Base-by-base conservation (phyloP, 2,329 filamentous ascomycete species). In the Colletotrichum cordylinicola region DNA sequence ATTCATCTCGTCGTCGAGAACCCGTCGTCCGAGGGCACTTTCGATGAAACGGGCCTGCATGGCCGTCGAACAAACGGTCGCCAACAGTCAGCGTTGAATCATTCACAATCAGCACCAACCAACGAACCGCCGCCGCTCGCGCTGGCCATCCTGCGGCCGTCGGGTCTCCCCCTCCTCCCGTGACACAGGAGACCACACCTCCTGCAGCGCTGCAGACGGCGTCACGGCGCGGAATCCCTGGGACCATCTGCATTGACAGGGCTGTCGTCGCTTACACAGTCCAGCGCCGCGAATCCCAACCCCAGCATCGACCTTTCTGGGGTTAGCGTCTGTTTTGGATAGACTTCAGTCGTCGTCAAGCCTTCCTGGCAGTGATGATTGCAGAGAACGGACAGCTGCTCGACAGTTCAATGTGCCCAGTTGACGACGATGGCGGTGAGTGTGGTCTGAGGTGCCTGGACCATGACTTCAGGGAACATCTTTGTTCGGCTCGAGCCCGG, bases 21-120 rank as follows among this genome's bases (percentile, higher is more conserved):
- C 31, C 8, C 16, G n/a, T 64, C 33, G 70, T 73, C 70, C 48
- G 70, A 73, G 64, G 64, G 64, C 70, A 75, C 58, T 75, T 43
- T 68, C 58, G 56, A 73, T 75, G 73, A 75, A 73, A 75, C 70
- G 33, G 15, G 21, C 55, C 70, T 43, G 69, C 69, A 67, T 75
- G n/a, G 18, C 52, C 37, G 72, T 43, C 52, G 18, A 39, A 29
- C 55, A 43, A 52, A 18, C 29, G 55, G 39, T 21, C 8, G 43
- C 48, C 52, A 24, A 33, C 65, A 62, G 39, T 55, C 27, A 61
- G 56, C 56, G 35, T 48, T 58, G 61, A 48, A 52, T 62, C 35
- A 35, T 31, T 24, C 21, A 21, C 61, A 64, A 15, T 13, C 35
- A 65, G 33, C 21, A 43, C 33, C 43, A 52, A 52, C 43, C 43